Percentiles rank a stretch among this genome's conserved stretches.
Conservation (phyloP, 2,329 filamentous ascomycete species). For the Ceratocystis harringtonii region DNA sequence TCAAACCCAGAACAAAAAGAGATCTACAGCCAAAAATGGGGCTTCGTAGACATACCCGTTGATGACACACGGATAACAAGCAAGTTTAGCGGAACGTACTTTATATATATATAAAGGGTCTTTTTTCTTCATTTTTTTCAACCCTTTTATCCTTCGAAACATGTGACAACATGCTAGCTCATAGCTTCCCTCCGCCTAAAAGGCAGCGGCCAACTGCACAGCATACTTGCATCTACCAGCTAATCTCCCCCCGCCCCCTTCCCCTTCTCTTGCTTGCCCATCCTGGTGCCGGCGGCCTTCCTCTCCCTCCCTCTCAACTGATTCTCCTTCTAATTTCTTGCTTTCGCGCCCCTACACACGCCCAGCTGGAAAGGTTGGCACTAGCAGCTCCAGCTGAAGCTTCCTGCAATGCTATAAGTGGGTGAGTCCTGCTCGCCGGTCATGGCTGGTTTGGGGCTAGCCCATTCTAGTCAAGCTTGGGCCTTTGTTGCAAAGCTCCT, state of each 20-base stretch:
- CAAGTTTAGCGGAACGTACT: neutral
- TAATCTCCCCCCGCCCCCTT: neutral
- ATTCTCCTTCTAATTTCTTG: neutral
- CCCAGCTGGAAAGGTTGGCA: slow-evolving; percentile 5
- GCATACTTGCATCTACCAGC: neutral
- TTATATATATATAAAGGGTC: too few relatives aligned
- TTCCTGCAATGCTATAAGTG: neutral
- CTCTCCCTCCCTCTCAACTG: neutral
- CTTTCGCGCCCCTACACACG: neutral
- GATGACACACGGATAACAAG: neutral
- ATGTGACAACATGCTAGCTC: too few relatives aligned
- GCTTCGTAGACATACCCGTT: neutral
- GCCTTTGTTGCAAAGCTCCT: slow-evolving; percentile 5
- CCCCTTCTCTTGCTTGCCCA: neutral
- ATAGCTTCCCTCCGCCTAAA: too few relatives aligned
- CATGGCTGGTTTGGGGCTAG: neutral
- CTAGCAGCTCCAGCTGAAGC: slow-evolving; percentile 1
- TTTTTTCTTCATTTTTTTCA: too few relatives aligned
- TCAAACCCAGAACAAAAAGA: neutral
- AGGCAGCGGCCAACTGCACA: neutral
- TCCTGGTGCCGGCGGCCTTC: neutral
- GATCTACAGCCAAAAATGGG: neutral
- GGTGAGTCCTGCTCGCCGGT: neutral
- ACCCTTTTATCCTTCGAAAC: too few relatives aligned
- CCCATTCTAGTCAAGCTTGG: neutral